Base-by-base conservation (phyloP, 441 rosid genomes). In the Erodium chrysanthum region DNA sequence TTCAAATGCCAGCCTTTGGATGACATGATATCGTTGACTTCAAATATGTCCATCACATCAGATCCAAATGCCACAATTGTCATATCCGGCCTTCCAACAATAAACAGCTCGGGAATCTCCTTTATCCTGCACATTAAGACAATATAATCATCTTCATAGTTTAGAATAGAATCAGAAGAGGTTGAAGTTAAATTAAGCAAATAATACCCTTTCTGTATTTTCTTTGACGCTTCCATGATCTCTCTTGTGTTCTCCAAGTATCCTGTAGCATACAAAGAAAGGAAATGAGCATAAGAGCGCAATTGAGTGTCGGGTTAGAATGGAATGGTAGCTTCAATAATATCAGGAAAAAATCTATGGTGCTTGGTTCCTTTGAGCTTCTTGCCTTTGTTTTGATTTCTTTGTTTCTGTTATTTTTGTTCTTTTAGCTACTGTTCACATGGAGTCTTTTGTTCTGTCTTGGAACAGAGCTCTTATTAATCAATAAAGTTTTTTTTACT, bases 1-100 rank as follows among this genome's bases (percentile, higher is more conserved):
- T 90, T 95, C 78, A 91, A 76, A 84, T 91, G 97, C 99, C 97
- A 91, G 74, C 99, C 95, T 84, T 86, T 95, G 61, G 85, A 80
- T 42, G 94, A 77, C 89, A 95, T 80, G 74, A 83, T 76, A 81
- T 95, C 97, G 63, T 94, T 90, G 64, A 95, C 99, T 81, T 95
- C 97, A 70, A 90, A 95, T 72, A 91, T 88, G 78, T 91, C 96
- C 14, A 90, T 44, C 65, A 68, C 66, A 61, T 82, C 69, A 14
- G 97, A 88, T 68, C 97, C 96, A 79, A 94, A 77, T 67, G 96
- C 96, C 72, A 89, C 84, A 29, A 91, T 74, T 35, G 99, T 91
- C 99, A 91, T 88, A 72, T 84, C 96, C 54, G 97, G 99, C 74
- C 75, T 87, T 75, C 99, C 99, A 63, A 90, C 46, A 65, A 94